Evolutionary conservation across 768 basidiomycete species (phyloP).

Genomic region (Agaricus subrufescens): DNA sequence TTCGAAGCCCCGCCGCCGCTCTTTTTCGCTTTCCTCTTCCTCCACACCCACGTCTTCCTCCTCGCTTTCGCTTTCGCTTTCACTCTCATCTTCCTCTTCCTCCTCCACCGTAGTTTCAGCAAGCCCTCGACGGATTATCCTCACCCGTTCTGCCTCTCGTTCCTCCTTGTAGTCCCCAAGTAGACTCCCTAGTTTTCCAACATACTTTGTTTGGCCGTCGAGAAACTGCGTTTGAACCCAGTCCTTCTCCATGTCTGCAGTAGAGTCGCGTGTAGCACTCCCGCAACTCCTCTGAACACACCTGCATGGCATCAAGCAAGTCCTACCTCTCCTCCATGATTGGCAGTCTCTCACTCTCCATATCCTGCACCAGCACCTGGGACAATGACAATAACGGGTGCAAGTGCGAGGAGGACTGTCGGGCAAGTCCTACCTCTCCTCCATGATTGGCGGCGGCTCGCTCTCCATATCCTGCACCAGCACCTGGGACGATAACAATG

Average conservation of each 20-base stretch:
- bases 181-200: conserved; percentile 66
- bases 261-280: no score
- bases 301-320: no score
- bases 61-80: conserved; percentile 16
- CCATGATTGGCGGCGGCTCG: no score
- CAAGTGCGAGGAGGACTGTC: no score
- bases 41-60: conserved; percentile 12
- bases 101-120: conserved; percentile 51
- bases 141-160: conserved; percentile 60
- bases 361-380: no score
- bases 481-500: no score
- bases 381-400: no score
- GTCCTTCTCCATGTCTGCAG: conserved; percentile 37
- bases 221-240: conserved; percentile 69
- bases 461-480: no score
- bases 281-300: no score
- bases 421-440: no score
- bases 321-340: no score
- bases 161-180: conserved; percentile 76
- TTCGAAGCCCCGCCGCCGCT: conserved; percentile 48
- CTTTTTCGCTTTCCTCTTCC: conserved; percentile 42
- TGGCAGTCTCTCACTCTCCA: no score
- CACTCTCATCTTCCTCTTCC: conserved; percentile 58
- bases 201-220: conserved; percentile 46
- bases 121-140: conserved; percentile 35